Evolutionary conservation across 305 asterid genomes (phyloP).

Genomic region (Plantago rigida): DNA sequence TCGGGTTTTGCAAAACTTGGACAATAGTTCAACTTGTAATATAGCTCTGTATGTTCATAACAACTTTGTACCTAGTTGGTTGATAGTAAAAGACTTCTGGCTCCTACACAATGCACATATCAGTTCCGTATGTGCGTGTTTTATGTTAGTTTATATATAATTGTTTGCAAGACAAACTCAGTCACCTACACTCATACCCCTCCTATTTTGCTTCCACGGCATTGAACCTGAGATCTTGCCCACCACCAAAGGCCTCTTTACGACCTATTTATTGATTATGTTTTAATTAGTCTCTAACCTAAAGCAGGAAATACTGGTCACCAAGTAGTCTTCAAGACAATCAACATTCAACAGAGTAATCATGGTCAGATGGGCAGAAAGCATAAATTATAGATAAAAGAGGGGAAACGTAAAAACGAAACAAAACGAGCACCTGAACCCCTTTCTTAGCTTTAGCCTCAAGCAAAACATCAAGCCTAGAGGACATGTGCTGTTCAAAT

Average conservation of each 20-base stretch:
- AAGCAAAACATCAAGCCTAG: conserved; percentile 71
- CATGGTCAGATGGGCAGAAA: not conserved
- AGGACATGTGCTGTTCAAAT: conserved; percentile 51
- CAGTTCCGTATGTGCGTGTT: too few species aligned
- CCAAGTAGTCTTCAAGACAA: conserved; percentile 8
- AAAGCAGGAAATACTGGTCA: conserved; percentile 11
- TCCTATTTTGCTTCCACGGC: too few species aligned
- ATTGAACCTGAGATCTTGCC: too few species aligned
- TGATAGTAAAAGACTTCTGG: conserved; percentile 1
- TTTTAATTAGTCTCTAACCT: not conserved
- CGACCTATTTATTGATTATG: not conserved
- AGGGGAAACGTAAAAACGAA: not conserved
- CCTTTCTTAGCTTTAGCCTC: conserved; percentile 90
- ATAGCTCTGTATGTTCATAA: conserved; percentile 7
- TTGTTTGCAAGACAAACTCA: too few species aligned
- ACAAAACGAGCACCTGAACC: conserved; percentile 54
- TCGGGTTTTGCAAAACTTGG: not conserved
- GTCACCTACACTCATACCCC: too few species aligned
- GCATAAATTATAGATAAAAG: not conserved
- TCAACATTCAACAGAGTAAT: not conserved
- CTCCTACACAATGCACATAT: not conserved
- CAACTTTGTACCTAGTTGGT: not conserved
- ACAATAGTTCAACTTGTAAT: conserved; percentile 6
- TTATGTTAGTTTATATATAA: too few species aligned
- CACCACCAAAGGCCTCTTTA: too few species aligned